Percentiles rank a stretch among this genome's conserved stretches.
Conservation (phyloP, 2,329 filamentous ascomycete genomes). For the Fusarium fracticaudum region DNA sequence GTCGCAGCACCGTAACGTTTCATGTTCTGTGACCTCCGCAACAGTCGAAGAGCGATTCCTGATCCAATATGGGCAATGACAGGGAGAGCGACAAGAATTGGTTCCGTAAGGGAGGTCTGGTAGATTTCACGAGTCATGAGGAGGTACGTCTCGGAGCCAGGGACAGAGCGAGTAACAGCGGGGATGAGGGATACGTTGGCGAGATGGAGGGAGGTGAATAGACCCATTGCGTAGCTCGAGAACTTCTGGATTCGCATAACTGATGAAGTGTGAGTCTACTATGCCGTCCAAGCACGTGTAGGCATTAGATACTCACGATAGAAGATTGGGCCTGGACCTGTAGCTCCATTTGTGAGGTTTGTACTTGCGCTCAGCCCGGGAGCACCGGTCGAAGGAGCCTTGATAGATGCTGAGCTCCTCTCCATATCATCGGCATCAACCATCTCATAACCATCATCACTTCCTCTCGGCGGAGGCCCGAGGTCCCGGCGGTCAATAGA, state of each 20-base stretch:
- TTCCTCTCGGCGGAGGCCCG: conserved; percentile 38
- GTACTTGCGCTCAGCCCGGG: conserved; percentile 67
- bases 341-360: conserved; percentile 26
- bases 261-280: conserved; percentile 12
- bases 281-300: not conserved
- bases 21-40: conserved; percentile 77
- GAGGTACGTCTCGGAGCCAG: conserved; percentile 83
- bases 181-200: conserved; percentile 85
- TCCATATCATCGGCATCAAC: conserved; percentile 45
- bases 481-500: conserved; percentile 55
- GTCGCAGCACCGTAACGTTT: conserved; percentile 78
- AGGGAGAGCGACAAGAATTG: conserved; percentile 80
- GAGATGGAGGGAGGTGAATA: conserved; percentile 81
- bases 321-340: conserved; percentile 75
- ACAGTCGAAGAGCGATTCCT: conserved; percentile 79
- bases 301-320: conserved; percentile 67
- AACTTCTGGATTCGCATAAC: conserved; percentile 79
- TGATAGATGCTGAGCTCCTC: conserved; percentile 45
- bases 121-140: conserved; percentile 93
- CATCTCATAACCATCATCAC: conserved; percentile 46
- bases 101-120: conserved; percentile 83
- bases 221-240: conserved; percentile 83
- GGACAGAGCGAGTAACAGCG: conserved; percentile 75
- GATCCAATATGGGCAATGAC: conserved; percentile 79
- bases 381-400: conserved; percentile 56